Evolutionary conservation across 2,329 filamentous ascomycete species (phyloP), one percentile per base, ranked within the genome.

Genomic region (Trichocomaceae sp.): DNA sequence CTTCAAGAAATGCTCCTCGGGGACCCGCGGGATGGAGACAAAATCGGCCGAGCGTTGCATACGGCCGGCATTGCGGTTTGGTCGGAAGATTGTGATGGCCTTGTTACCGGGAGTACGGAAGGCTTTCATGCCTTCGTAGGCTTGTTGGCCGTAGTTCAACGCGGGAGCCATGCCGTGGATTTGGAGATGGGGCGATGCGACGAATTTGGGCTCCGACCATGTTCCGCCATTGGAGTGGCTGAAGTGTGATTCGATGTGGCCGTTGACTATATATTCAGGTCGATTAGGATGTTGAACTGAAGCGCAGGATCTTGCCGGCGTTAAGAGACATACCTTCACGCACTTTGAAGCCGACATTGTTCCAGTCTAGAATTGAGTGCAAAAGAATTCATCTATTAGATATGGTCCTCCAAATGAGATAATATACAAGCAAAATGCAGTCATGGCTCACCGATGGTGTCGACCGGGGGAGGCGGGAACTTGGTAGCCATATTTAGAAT

Each of bases 131-230:
- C 93, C 93, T 72, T 99, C 93, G 78, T 95, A 99, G 13, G 50
- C 41, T 65, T 46, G 50, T 26, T 79, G 77, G 15, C 61, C 75
- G 60, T 81, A 81, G 26, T 99, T 99, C 61, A 97, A 83, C 44
- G 84, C 92, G 0, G 93, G 91, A 0, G 91, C 86, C 88, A 99
- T 93, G 72, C 92, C 93, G 73, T 97, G 92, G 68, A 97, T 84
- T 61, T 85, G 85, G 64, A 97, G 83, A 77, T 81, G 91, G 6
- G 92, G 92, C 64, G 92, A 88, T 58, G 83, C 74, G 58, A 96
- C 84, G 74, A 95, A 95, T 60, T 81, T 76, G 23, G 89, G 90
- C 13, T 84, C 72, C 0, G 85, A 83, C 91, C 91, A 96, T 79
- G 85, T 71, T n/a, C 62, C 61, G 49, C 84, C 84, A 1, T 85